Percentiles rank a stretch among this genome's conserved stretches.
phyloP scores from a whole-genome alignment of 352 stramenopile species.

The Pythium dissimile region DNA sequence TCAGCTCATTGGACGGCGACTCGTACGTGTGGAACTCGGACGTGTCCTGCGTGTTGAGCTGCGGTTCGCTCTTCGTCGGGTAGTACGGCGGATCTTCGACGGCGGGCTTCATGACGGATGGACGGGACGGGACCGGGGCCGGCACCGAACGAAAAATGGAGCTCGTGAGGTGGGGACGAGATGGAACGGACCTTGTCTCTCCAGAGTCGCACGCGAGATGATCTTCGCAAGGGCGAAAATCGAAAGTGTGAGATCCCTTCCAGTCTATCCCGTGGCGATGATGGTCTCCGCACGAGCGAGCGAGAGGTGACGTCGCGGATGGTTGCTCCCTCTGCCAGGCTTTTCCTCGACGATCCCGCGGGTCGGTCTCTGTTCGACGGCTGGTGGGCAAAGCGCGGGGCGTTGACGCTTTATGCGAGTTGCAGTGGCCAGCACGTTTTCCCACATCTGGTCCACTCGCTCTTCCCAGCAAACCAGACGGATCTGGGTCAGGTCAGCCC shows the following conservation, averaged over 20 bases:
- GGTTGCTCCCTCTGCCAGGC: constrained; percentile 1
- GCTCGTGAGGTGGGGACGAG: not conserved
- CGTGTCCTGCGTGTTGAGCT: constrained; percentile 10
- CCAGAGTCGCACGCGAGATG: not conserved
- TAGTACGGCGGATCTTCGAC: not conserved
- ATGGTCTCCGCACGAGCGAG: not conserved
- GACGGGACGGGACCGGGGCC: too few relatives aligned
- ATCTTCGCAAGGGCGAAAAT: constrained; percentile 3
- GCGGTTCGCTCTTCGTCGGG: constrained; percentile 1
- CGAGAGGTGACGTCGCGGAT: too few relatives aligned
- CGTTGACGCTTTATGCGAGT: not conserved
- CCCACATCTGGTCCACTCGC: constrained; percentile 7
- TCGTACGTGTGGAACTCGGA: constrained; percentile 22
- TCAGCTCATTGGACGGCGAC: constrained; percentile 15
- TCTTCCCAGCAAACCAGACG: not conserved
- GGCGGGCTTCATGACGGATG: constrained; percentile 16
- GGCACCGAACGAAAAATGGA: too few relatives aligned
- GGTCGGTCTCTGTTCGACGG: not conserved
- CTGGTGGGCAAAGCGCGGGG: not conserved
- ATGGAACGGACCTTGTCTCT: not conserved
- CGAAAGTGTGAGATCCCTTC: constrained; percentile 3
- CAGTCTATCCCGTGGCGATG: not conserved
- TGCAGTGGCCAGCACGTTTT: not conserved
- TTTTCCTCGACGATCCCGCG: constrained; percentile 3
- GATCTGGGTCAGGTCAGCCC: constrained; percentile 3